A percentile compares a stretch with the other conserved stretches of the same genome.
Evolutionary conservation across 2,329 filamentous ascomycete genomes (phyloP).

Genomic region (Verticillium isaacii): DNA sequence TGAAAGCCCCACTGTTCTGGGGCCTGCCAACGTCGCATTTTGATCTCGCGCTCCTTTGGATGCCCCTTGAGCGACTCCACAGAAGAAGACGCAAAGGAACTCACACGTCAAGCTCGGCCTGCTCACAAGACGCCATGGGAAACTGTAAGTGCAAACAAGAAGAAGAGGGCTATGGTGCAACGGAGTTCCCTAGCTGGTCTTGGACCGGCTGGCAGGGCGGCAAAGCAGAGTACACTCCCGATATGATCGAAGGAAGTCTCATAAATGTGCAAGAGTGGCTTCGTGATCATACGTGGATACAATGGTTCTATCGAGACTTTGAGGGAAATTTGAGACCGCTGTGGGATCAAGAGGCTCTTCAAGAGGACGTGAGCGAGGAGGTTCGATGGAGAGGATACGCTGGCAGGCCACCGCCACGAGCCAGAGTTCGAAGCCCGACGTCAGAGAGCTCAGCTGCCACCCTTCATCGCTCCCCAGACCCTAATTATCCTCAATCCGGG

Average conservation of each 20-base stretch:
- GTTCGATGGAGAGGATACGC: slow-evolving; percentile 4
- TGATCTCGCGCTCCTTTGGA: slow-evolving; percentile 28
- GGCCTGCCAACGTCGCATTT: slow-evolving; percentile 27
- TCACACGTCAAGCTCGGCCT: not conserved
- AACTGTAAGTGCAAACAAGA: not conserved
- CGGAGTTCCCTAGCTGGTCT: slow-evolving; percentile 27
- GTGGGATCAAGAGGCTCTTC: slow-evolving; percentile 15
- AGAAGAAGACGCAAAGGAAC: no score
- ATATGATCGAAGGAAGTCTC: slow-evolving; percentile 17
- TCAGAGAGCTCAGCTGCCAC: not conserved
- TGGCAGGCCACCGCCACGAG: not conserved
- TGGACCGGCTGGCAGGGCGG: slow-evolving; percentile 26
- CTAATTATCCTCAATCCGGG: no score
- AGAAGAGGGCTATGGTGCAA: not conserved
- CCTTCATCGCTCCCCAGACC: no score
- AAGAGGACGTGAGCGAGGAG: slow-evolving; percentile 1
- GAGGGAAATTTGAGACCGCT: slow-evolving; percentile 22
- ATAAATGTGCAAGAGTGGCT: slow-evolving; percentile 26
- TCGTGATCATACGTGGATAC: slow-evolving; percentile 27
- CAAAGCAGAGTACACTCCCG: slow-evolving; percentile 14
- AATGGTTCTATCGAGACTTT: slow-evolving; percentile 26
- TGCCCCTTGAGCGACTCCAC: slow-evolving; percentile 6
- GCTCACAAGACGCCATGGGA: not conserved
- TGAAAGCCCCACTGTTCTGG: slow-evolving; percentile 20
- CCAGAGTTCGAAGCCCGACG: not conserved